Conservation (phyloP, 768 basidiomycete genomes). For the Sarcodon aspratus region DNA sequence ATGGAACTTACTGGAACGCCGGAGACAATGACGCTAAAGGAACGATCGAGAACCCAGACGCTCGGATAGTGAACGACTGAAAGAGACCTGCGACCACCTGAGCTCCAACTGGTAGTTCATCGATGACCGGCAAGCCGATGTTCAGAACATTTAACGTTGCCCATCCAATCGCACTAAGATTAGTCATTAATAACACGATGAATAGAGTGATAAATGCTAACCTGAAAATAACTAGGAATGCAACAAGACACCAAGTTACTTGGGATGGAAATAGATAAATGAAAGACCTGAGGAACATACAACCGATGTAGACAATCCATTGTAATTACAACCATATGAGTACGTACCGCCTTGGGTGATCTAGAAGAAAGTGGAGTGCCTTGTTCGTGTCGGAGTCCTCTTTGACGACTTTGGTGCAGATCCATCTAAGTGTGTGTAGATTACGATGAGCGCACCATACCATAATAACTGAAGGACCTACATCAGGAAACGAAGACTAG, state of each 20-base stretch:
- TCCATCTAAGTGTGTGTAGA: conserved; percentile 38
- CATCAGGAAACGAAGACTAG: conserved; percentile 55
- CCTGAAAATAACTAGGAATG: conserved; percentile 46
- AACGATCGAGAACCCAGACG: conserved; percentile 41
- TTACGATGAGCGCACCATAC: background rate
- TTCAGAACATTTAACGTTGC: conserved; percentile 51
- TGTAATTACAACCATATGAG: background rate
- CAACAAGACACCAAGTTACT: conserved; percentile 63
- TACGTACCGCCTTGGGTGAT: conserved; percentile 58
- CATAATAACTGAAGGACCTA: conserved; percentile 16
- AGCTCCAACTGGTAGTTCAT: conserved; percentile 19
- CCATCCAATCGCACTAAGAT: conserved; percentile 50
- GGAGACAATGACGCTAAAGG: conserved; percentile 44
- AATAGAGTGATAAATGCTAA: conserved; percentile 13
- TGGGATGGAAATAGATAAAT: conserved; percentile 66
- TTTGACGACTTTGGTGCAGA: conserved; percentile 36
- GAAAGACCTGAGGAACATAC: conserved; percentile 34
- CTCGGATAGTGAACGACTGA: conserved; percentile 41
- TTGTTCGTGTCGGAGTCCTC: conserved; percentile 32
- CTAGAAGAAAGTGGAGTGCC: conserved; percentile 60
- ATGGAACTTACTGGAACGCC: conserved; percentile 46
- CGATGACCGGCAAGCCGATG: conserved; percentile 10
- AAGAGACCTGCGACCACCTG: conserved; percentile 36
- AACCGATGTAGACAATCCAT: background rate
- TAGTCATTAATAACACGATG: background rate